phyloP scores from a whole-genome alignment of 805 yeast species.

The Zygotorulaspora chibaensis region DNA sequence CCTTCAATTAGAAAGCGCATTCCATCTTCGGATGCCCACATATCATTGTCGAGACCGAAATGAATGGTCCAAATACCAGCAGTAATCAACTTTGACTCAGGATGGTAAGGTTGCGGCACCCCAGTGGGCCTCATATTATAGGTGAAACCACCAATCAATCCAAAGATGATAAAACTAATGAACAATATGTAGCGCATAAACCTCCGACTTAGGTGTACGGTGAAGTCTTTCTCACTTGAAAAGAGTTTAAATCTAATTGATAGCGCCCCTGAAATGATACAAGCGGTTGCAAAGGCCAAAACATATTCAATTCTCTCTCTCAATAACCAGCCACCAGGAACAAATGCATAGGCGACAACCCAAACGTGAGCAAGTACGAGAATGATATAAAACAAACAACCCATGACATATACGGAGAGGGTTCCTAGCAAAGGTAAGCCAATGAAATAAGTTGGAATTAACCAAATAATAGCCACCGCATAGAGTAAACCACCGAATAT shows the following conservation, averaged over 20 bases:
- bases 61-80: conserved; percentile 99
- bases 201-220: conserved; percentile 8
- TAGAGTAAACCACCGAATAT: conserved; percentile 67
- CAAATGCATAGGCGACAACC: conserved; percentile 98
- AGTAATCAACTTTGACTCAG: conserved; percentile 66
- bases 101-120: conserved; percentile 65
- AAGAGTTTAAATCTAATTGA: conserved; percentile 3
- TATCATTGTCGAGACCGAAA: conserved; percentile 93
- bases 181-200: conserved; percentile 19
- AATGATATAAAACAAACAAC: conserved; percentile 47
- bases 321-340: conserved; percentile 84
- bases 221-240: background rate
- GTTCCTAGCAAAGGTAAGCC: conserved; percentile 53
- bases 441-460: conserved; percentile 61
- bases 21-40: conserved; percentile 94
- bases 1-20: conserved; percentile 81
- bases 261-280: conserved; percentile 51
- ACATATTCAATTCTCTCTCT: conserved; percentile 87
- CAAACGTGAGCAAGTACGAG: conserved; percentile 82
- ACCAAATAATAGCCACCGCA: conserved; percentile 55
- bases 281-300: conserved; percentile 49
- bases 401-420: conserved; percentile 48
- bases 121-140: conserved; percentile 29
- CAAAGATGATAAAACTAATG: conserved; percentile 14
- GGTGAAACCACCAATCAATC: conserved; percentile 23